Evolutionary conservation across 805 yeast species (phyloP).

Genomic region (Monosporozyma unispora): DNA sequence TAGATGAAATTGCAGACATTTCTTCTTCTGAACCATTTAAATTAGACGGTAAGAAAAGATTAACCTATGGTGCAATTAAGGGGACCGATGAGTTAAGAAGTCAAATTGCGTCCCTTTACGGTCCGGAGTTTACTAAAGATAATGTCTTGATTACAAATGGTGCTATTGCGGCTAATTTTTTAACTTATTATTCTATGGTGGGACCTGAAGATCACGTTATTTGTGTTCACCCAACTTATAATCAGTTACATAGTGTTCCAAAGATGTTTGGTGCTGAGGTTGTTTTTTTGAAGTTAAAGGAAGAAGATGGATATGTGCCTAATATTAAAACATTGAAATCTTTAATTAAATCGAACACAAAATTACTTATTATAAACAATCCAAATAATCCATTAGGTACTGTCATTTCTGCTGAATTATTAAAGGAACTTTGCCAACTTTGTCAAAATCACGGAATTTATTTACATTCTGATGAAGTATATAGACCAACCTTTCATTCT

Average conservation of each 20-base stretch:
- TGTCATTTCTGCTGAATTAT: slow-evolving; percentile 31
- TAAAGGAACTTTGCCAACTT: slow-evolving; percentile 32
- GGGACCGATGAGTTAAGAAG: slow-evolving; percentile 36
- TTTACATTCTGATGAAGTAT: slow-evolving; percentile 44
- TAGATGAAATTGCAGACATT: slow-evolving; percentile 32
- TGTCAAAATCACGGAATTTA: slow-evolving; percentile 31
- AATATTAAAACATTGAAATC: slow-evolving; percentile 28
- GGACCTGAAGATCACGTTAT: slow-evolving; percentile 40
- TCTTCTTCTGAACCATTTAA: slow-evolving; percentile 21
- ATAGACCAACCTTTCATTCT: slow-evolving; percentile 43
- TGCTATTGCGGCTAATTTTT: slow-evolving; percentile 48
- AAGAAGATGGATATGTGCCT: slow-evolving; percentile 32
- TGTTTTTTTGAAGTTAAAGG: slow-evolving; percentile 28
- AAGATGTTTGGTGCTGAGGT: slow-evolving; percentile 37
- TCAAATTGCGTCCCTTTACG: slow-evolving; percentile 33
- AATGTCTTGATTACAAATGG: slow-evolving; percentile 44
- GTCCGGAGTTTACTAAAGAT: slow-evolving; percentile 21
- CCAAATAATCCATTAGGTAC: slow-evolving; percentile 39
- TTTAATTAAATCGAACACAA: slow-evolving; percentile 33
- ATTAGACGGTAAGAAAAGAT: slow-evolving; percentile 19
- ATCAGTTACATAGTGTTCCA: slow-evolving; percentile 42
- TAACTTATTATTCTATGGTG: slow-evolving; percentile 36
- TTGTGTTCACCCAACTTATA: slow-evolving; percentile 42
- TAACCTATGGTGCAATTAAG: slow-evolving; percentile 39
- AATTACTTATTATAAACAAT: slow-evolving; percentile 39